Conservation (phyloP, 371 early-diverging fungal genomes). For the Mucor ambiguus region DNA sequence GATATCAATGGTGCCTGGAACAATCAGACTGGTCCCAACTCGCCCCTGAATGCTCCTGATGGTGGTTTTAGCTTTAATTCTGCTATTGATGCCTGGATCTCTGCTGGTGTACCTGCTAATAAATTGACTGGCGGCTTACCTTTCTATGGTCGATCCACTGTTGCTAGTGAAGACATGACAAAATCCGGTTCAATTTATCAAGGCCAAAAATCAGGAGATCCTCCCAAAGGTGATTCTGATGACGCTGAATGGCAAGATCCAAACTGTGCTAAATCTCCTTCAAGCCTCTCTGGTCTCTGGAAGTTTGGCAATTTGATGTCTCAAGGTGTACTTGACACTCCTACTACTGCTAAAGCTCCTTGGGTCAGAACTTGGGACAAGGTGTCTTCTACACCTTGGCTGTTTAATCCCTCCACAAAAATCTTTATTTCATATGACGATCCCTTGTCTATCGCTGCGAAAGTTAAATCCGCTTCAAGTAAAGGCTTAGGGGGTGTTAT, state of each 20-base stretch:
- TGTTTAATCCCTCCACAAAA: slow-evolving; percentile 56
- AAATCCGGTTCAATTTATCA: slow-evolving; percentile 33
- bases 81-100: slow-evolving; percentile 55
- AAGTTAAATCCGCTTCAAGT: slow-evolving; percentile 45
- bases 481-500: slow-evolving; percentile 55
- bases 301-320: slow-evolving; percentile 54
- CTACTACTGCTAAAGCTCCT: slow-evolving; percentile 42
- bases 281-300: slow-evolving; percentile 52
- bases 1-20: slow-evolving; percentile 64
- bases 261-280: slow-evolving; percentile 28
- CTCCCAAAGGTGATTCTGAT: slow-evolving; percentile 40
- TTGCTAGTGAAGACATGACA: slow-evolving; percentile 36
- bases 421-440: slow-evolving; percentile 66
- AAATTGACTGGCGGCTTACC: slow-evolving; percentile 67
- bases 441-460: slow-evolving; percentile 48
- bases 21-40: slow-evolving; percentile 51
- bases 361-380: slow-evolving; percentile 61
- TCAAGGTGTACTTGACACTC: slow-evolving; percentile 49
- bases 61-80: slow-evolving; percentile 42
- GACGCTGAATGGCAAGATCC: slow-evolving; percentile 32
- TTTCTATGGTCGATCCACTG: slow-evolving; percentile 66
- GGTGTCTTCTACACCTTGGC: slow-evolving; percentile 56
- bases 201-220: slow-evolving; percentile 23
- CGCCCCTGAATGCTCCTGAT: slow-evolving; percentile 47
- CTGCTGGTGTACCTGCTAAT: slow-evolving; percentile 56